These are phyloP conservation scores for Kluyveromyces sp. DNA, from an alignment of 1,139 yeast genomes.

Conservation along the genomic window DNA sequence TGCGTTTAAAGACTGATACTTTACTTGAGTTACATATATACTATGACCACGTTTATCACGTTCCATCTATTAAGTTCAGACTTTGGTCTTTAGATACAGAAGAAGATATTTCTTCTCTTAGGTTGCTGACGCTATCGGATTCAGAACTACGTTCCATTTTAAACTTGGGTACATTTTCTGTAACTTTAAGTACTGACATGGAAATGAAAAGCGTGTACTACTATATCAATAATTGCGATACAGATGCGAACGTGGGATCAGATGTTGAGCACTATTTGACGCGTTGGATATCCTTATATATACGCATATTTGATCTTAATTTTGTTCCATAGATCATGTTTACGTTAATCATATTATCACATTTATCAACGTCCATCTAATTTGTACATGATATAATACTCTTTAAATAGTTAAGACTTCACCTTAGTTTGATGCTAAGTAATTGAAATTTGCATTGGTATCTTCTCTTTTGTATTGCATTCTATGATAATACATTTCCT, in stretches of 20 bases:
- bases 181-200: background rate
- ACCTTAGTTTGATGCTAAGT: too few relatives aligned
- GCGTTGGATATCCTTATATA: slow-evolving; percentile 22
- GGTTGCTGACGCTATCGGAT: background rate
- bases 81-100: slow-evolving; percentile 11
- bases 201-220: slow-evolving; percentile 17
- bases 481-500: too few relatives aligned
- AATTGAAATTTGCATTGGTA: too few relatives aligned
- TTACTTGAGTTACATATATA: slow-evolving; percentile 4
- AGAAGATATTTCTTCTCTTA: slow-evolving; percentile 2
- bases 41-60: slow-evolving; percentile 12
- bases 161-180: background rate
- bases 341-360: too few relatives aligned
- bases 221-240: slow-evolving; percentile 25
- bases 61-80: slow-evolving; percentile 17
- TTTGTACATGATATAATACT: too few relatives aligned
- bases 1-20: background rate
- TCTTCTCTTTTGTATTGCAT: too few relatives aligned
- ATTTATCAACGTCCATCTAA: too few relatives aligned
- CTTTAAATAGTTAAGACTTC: too few relatives aligned
- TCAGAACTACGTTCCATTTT: background rate
- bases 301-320: slow-evolving; percentile 8
- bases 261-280: slow-evolving; percentile 13
- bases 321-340: background rate
- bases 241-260: slow-evolving; percentile 20